Evolutionary conservation across 139 green algal species (phyloP).

Genomic region (Chlorella sorokiniana): DNA sequence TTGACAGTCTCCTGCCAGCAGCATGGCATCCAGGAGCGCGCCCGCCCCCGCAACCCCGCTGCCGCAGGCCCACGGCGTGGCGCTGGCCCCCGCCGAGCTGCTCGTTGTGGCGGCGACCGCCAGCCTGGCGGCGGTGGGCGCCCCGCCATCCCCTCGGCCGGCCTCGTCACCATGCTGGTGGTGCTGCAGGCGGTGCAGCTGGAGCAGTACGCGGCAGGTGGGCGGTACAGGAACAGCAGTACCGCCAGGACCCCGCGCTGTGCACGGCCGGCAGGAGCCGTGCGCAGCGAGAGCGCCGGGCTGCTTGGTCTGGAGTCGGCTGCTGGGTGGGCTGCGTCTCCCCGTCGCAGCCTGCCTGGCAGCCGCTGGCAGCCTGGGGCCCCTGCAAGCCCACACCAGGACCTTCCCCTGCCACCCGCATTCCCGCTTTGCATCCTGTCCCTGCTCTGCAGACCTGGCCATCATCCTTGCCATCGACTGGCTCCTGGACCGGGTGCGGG

Average conservation of each 20-base stretch:
- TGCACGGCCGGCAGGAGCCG: background rate
- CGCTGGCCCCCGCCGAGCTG: conserved; percentile 35
- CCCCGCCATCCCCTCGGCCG: conserved; percentile 65
- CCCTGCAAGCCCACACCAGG: background rate
- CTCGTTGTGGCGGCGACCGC: conserved; percentile 57
- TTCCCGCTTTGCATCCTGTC: background rate
- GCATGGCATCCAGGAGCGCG: background rate
- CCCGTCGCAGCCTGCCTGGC: too few species aligned
- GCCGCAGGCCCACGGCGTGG: conserved; percentile 55
- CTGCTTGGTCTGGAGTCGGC: background rate
- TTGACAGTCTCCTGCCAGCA: background rate
- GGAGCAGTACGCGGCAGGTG: conserved; percentile 15
- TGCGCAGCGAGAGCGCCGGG: background rate
- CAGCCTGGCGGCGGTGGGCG: conserved; percentile 63
- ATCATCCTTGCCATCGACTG: conserved; percentile 66
- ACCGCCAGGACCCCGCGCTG: too few species aligned
- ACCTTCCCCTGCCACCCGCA: background rate
- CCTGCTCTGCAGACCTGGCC: conserved; percentile 54
- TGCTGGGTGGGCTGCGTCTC: background rate
- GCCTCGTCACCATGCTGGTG: conserved; percentile 72
- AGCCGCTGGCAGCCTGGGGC: too few species aligned
- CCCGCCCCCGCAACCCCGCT: background rate
- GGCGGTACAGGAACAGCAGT: too few species aligned
- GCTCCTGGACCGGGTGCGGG: conserved; percentile 47
- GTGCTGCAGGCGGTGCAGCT: conserved; percentile 55